A percentile compares a stretch with the other conserved stretches of the same genome.
Conservation (phyloP, 257 asterid genomes). For the Asclepias syriaca region DNA sequence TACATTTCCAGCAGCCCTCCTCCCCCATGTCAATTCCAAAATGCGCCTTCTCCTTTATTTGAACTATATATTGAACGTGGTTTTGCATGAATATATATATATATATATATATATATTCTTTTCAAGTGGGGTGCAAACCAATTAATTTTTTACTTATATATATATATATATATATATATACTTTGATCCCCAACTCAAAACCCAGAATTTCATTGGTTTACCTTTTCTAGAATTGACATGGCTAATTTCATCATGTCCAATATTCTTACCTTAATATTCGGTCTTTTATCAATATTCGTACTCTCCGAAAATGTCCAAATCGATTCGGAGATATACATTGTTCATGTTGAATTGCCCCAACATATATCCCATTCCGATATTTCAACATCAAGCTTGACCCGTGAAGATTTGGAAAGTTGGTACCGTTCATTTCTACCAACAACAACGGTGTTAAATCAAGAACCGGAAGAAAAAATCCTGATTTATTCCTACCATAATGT, state of each 20-base stretch:
- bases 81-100: no score
- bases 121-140: no score
- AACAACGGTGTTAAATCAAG: background rate
- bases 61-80: no score
- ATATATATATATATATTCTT: no score
- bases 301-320: background rate
- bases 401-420: constrained; percentile 9
- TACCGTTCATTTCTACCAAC: constrained; percentile 9
- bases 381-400: background rate
- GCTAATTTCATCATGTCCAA: background rate
- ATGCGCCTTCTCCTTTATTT: no score
- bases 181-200: background rate
- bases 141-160: no score
- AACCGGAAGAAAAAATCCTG: background rate
- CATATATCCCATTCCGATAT: background rate
- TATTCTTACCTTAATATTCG: background rate
- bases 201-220: background rate
- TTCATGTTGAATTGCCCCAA: background rate
- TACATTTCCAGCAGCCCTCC: no score
- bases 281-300: background rate
- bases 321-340: constrained; percentile 6
- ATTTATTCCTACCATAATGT: constrained; percentile 30
- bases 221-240: background rate
- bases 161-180: no score
- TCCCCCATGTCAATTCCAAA: no score